Percentiles rank a stretch among this genome's conserved stretches.
phyloP scores from a whole-genome alignment of 345 rosid species.

The Eucalyptus urophylla region DNA sequence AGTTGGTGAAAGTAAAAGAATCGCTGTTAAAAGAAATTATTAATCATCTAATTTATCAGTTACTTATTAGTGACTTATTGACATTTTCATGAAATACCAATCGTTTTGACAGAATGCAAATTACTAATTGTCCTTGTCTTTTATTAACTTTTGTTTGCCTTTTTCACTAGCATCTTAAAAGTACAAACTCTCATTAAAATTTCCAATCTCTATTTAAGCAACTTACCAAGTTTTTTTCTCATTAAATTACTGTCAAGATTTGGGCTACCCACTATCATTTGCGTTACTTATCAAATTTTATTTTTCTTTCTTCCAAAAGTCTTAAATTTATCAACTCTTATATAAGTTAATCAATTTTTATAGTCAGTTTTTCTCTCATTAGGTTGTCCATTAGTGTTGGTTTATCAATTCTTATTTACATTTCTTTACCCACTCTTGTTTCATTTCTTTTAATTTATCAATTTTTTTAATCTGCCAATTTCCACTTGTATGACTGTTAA shows the following conservation, averaged over 20 bases:
- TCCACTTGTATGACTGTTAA: neutral
- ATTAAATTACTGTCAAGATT: neutral
- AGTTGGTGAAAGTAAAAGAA: neutral
- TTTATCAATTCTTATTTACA: neutral
- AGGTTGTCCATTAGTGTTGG: neutral
- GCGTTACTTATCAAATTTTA: neutral
- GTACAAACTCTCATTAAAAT: neutral
- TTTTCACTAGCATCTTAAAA: neutral
- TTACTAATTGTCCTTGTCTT: neutral
- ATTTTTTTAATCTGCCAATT: neutral
- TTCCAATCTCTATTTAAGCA: neutral
- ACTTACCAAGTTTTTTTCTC: neutral
- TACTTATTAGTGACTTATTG: neutral
- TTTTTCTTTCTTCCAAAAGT: neutral
- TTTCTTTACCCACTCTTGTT: neutral
- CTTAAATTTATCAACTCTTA: neutral
- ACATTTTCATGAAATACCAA: neutral
- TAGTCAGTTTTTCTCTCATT: neutral
- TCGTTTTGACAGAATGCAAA: neutral
- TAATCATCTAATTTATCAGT: neutral
- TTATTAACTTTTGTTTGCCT: neutral
- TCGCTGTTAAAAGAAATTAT: neutral
- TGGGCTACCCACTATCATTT: neutral
- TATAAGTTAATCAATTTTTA: neutral
- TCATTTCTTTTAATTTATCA: neutral